Base-by-base conservation (phyloP, 768 basidiomycete genomes). In the Exsudoporus frostii region DNA sequence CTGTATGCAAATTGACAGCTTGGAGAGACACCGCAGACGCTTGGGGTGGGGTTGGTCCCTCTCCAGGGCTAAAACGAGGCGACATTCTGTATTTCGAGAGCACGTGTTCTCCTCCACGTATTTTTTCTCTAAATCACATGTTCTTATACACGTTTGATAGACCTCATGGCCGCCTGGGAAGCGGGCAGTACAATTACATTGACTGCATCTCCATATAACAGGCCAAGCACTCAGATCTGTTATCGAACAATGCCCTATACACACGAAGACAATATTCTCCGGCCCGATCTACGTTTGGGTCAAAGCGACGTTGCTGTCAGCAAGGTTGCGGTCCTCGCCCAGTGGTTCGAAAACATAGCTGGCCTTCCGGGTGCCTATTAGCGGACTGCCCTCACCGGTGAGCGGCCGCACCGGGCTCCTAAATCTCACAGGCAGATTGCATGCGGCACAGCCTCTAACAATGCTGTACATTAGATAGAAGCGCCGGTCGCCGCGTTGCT, bases 1-100 rank as follows among this genome's bases (percentile, higher is more conserved):
- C 70, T 1, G 77, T 91, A 7, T 82, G 82, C 61, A 89, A 85
- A 69, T 66, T 92, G 17, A 86, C 86, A 5, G 89, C 85, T 13
- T 92, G 90, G 90, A 74, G 89, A 50, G 85, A 90, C 42, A 72
- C 79, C 5, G 90, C 90, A 11, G 85, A 90, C 40, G 67, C 69
- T 0, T 91, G 89, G 90, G 86, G 85, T 27, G 75, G 75, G 22
- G 53, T 68, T 34, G 72, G 74, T 10, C 68, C 73, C 7, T 68
- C 67, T 4, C 65, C 72, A 11, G 77, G 70, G 17, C 68, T 82
- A 2, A 87, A 84, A 62, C 75, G 86, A 44, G 90, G 90, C 1
- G 90, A 92, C 64, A 73, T 92, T 15, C 71, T 89, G 8, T 74
- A 84, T 54, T 71, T 92, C 15, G 81, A 87, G 65, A 87, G 90